Percentiles rank a stretch among this genome's conserved stretches.
These are phyloP conservation scores for Ophiostoma ulmi DNA, from an alignment of 2,329 filamentous ascomycete species.

Conservation along the genomic window DNA sequence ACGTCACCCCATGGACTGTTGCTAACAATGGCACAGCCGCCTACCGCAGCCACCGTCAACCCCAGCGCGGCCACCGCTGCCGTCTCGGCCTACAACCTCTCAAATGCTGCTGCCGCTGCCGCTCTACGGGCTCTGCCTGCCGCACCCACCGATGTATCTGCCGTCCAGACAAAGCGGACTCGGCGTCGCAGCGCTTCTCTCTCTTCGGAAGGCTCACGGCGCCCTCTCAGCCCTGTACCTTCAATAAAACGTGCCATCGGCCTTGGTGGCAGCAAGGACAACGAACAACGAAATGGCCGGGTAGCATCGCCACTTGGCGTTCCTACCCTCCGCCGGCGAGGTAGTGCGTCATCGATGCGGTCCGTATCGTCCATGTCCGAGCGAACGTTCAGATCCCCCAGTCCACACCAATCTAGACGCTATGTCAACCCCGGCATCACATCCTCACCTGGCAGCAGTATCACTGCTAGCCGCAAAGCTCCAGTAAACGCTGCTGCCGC, in stretches of 20 bases:
- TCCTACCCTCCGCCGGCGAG: constrained; percentile 53
- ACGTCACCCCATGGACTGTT: constrained; percentile 20
- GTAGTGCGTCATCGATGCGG: constrained; percentile 62
- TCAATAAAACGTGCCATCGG: constrained; percentile 22
- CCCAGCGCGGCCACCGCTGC: constrained; percentile 75
- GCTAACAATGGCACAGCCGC: constrained; percentile 45
- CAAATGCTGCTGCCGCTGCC: constrained; percentile 79
- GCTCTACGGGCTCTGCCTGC: constrained; percentile 74
- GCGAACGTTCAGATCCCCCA: constrained; percentile 78
- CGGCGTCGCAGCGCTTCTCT: constrained; percentile 65
- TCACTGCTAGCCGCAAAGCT: constrained; percentile 1
- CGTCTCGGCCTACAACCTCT: constrained; percentile 76
- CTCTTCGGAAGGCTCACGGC: constrained; percentile 52
- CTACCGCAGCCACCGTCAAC: constrained; percentile 59
- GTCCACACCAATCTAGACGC: constrained; percentile 45
- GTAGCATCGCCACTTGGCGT: constrained; percentile 21
- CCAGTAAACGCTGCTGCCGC: constrained; percentile 19
- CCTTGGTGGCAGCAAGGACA: constrained; percentile 20
- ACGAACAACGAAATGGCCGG: neutral
- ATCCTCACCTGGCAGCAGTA: neutral
- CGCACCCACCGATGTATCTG: constrained; percentile 71
- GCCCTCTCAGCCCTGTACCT: constrained; percentile 25
- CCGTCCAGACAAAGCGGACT: constrained; percentile 84
- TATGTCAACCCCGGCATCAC: neutral
- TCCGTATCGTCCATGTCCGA: constrained; percentile 84